Evolutionary conservation across 2,329 filamentous ascomycete genomes (phyloP).

Genomic region (Dactylellina parvicollis): DNA sequence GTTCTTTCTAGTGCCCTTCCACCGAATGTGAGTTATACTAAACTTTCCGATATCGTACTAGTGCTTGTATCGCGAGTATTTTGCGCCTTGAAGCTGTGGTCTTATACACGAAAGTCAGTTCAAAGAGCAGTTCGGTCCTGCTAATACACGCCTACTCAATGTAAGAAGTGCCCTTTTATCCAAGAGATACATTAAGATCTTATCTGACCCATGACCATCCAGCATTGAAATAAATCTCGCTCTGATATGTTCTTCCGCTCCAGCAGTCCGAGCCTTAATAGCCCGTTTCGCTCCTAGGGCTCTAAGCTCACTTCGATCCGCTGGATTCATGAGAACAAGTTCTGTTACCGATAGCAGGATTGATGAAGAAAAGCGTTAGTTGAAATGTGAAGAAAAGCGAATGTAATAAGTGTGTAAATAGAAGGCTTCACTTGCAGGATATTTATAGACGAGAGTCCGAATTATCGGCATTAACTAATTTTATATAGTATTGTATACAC

Average conservation of each 20-base stretch:
- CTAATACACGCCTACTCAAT: conserved; percentile 24
- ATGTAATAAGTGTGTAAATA: too few species aligned
- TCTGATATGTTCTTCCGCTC: conserved; percentile 25
- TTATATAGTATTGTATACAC: too few species aligned
- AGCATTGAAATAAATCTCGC: conserved; percentile 25
- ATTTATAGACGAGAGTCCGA: too few species aligned
- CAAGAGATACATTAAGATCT: neutral
- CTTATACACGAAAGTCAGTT: conserved; percentile 6
- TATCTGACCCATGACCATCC: neutral
- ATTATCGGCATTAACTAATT: too few species aligned
- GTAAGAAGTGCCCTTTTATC: neutral
- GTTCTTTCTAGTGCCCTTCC: neutral
- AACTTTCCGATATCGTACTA: neutral
- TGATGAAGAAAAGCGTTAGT: neutral
- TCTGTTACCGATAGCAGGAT: neutral
- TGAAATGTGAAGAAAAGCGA: too few species aligned
- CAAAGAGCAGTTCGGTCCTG: neutral
- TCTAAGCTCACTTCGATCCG: neutral
- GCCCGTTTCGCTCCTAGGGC: conserved; percentile 14
- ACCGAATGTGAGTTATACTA: neutral
- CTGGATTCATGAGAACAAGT: neutral
- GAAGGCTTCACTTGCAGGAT: too few species aligned
- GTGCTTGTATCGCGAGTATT: conserved; percentile 20
- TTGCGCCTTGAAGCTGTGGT: conserved; percentile 11
- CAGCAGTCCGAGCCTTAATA: conserved; percentile 21